Conservation (phyloP, 805 yeast genomes). For the Teunomyces aglyptinius region DNA sequence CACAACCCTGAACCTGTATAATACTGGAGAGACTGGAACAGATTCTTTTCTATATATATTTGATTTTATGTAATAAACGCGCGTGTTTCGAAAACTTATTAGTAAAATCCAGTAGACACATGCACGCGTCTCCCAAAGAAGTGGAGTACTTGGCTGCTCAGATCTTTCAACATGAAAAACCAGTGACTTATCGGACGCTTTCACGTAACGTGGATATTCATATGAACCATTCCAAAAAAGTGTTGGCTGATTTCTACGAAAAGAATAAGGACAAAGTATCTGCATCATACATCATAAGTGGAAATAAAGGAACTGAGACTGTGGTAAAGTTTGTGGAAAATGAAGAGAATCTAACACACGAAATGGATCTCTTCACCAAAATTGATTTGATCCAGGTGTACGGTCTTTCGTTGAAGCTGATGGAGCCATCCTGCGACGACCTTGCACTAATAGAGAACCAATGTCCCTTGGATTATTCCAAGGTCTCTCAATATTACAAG, state of each 20-base stretch:
- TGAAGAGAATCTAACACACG: constrained; percentile 23
- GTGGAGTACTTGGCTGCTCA: constrained; percentile 30
- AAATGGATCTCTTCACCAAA: constrained; percentile 23
- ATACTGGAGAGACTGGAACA: background rate
- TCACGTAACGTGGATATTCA: constrained; percentile 41
- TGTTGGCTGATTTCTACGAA: constrained; percentile 37
- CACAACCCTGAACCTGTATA: background rate
- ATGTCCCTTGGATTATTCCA: constrained; percentile 12
- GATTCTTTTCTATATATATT: background rate
- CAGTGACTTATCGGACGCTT: constrained; percentile 42
- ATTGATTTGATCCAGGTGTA: constrained; percentile 40
- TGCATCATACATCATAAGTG: constrained; percentile 44
- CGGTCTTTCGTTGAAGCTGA: constrained; percentile 23
- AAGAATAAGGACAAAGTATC: constrained; percentile 32
- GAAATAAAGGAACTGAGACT: constrained; percentile 19
- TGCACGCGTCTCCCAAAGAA: constrained; percentile 28
- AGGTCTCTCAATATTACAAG: constrained; percentile 17
- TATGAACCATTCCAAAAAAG: constrained; percentile 36
- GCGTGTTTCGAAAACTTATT: background rate
- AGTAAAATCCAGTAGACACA: constrained; percentile 16
- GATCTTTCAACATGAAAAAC: constrained; percentile 19
- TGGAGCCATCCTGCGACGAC: constrained; percentile 11
- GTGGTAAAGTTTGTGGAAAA: constrained; percentile 22
- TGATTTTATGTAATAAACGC: background rate
- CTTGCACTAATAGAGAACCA: constrained; percentile 18